Conservation (phyloP, 768 basidiomycete genomes). For the Pisolithus tinctorius region DNA sequence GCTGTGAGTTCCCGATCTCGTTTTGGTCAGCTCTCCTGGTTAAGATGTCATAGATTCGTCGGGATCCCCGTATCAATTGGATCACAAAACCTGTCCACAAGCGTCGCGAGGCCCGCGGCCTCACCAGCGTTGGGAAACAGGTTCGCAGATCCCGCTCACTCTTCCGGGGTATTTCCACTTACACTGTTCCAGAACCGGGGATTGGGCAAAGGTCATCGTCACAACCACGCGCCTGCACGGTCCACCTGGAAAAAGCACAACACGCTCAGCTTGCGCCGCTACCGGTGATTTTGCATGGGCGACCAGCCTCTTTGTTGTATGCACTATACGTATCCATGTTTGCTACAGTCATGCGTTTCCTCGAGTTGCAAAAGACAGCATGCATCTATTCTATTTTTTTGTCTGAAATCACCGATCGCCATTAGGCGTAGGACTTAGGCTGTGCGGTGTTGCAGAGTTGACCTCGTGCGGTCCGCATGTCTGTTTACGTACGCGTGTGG, state of each 20-base stretch:
- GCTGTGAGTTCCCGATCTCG: slow-evolving; percentile 50
- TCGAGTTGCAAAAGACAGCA: slow-evolving; percentile 9
- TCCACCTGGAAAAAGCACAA: slow-evolving; percentile 99
- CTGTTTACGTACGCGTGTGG: slow-evolving; percentile 1
- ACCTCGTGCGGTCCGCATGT: slow-evolving; percentile 19
- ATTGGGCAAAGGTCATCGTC: slow-evolving; percentile 87
- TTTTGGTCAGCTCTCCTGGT: not conserved
- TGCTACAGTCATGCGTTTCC: slow-evolving; percentile 17
- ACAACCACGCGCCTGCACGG: slow-evolving; percentile 89
- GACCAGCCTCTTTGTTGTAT: slow-evolving; percentile 4
- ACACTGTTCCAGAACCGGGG: slow-evolving; percentile 72
- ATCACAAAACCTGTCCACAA: slow-evolving; percentile 98
- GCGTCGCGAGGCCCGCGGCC: slow-evolving; percentile 94
- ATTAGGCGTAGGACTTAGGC: not conserved
- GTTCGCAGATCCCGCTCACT: slow-evolving; percentile 32
- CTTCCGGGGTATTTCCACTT: not conserved
- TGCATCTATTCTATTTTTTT: slow-evolving; percentile 1
- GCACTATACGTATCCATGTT: slow-evolving; percentile 22
- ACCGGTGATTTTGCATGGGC: slow-evolving; percentile 50
- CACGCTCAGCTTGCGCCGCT: slow-evolving; percentile 87
- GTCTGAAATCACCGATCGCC: not conserved
- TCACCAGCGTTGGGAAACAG: slow-evolving; percentile 94
- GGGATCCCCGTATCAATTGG: slow-evolving; percentile 98
- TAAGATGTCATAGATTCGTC: slow-evolving; percentile 62
- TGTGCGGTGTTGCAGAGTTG: not conserved